Evolutionary conservation across 2,329 filamentous ascomycete species (phyloP).

Genomic region (Cytospora piceicola): DNA sequence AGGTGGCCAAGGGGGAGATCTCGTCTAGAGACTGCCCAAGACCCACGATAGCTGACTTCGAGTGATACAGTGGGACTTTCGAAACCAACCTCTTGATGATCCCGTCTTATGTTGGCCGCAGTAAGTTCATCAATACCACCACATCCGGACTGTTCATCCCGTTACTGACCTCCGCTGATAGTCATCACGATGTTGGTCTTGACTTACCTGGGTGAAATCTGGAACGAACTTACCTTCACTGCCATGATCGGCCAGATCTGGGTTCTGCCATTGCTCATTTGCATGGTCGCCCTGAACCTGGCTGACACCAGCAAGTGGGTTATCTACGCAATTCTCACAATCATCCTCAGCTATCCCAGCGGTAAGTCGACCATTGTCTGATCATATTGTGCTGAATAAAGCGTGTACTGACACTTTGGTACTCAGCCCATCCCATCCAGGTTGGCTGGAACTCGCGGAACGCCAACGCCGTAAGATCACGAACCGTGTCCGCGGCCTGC

Average conservation of each 20-base stretch:
- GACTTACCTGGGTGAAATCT: conserved; percentile 47
- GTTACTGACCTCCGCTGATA: conserved; percentile 21
- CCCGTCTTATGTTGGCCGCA: conserved; percentile 48
- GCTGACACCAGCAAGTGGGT: conserved; percentile 46
- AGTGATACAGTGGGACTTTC: conserved; percentile 51
- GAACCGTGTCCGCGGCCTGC: conserved; percentile 65
- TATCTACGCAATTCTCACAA: conserved; percentile 46
- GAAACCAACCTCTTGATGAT: conserved; percentile 67
- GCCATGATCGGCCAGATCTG: conserved; percentile 58
- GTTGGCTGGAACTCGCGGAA: conserved; percentile 58
- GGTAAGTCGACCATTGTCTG: conserved; percentile 37
- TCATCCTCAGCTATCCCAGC: conserved; percentile 47
- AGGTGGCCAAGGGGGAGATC: too few relatives aligned
- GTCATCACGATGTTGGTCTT: conserved; percentile 44
- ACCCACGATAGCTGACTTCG: not conserved
- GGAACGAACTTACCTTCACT: conserved; percentile 55
- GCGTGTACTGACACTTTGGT: conserved; percentile 19
- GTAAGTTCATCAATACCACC: conserved; percentile 25
- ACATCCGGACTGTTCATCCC: not conserved
- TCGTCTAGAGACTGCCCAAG: too few relatives aligned
- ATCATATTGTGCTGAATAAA: conserved; percentile 29
- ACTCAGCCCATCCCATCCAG: conserved; percentile 50
- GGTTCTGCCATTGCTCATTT: conserved; percentile 62
- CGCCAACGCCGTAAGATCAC: conserved; percentile 62
- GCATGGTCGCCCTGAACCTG: conserved; percentile 48